Base-by-base conservation (phyloP, 805 yeast species). In the Saccharomycopsis selenospora region DNA sequence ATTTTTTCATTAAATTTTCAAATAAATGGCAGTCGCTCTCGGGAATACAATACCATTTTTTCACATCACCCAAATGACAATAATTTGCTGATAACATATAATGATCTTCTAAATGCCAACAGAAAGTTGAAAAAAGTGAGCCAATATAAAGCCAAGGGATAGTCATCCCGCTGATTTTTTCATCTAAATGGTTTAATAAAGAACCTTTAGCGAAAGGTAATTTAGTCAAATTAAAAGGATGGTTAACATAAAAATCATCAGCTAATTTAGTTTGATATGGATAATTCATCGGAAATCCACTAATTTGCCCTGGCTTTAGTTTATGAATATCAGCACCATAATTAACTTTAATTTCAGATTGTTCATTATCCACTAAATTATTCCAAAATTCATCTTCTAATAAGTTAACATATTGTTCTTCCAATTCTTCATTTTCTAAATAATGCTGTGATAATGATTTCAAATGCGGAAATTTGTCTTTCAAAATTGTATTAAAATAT, bases 51-150 rank as follows among this genome's bases (percentile, higher is more conserved):
- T 90, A 90, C 98, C 98, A 90, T 51, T 89, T 82, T 61, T 91
- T 91, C 4, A 91, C 81, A 11, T 83, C 82, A 1, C 98, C 98
- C 54, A 76, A 72, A 61, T 90, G 96, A 62, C 95, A 95, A 62
- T 90, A 90, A 62, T 91, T 91, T 3, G 95, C 90, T 45, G 95
- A 85, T 52, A 87, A 71, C 0, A 96, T 86, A 61, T 85, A 88
- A 61, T 91, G 97, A 63, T 90, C 98, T 59, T 90, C 98, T 50
- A 85, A 83, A 63, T 91, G 97, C 96, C 97, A 91, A 64, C 98
- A 90, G 61, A 91, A 91, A 1, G 97, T 87, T 2, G 95, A 84
- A 58, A 88, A 80, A 44, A 87, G 71, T 45, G 95, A 86, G 0
- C 98, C 98, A 13, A 90, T 79, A 59, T 90, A 90, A 2, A 89